A percentile compares a stretch with the other conserved stretches of the same genome.
Conservation (phyloP, 2,329 filamentous ascomycete genomes). For the Tolypocladium amazonense region DNA sequence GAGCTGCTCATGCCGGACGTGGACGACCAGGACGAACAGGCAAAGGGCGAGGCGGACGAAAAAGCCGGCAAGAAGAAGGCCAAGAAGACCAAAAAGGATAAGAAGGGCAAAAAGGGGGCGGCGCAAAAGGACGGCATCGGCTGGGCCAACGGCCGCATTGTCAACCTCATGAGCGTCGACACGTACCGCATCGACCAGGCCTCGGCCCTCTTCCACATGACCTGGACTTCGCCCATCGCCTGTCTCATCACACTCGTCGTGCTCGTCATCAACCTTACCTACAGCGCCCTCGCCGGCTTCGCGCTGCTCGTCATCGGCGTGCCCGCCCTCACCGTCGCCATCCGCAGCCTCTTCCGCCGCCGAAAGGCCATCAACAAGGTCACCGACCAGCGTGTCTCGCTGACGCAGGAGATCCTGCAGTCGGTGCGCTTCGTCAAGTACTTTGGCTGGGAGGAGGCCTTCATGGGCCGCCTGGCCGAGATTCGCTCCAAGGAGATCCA, state of each 20-base stretch:
- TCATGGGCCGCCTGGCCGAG: constrained; percentile 63
- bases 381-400: constrained; percentile 80
- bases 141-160: constrained; percentile 86
- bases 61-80: constrained; percentile 20
- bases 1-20: constrained; percentile 17
- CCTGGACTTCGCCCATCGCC: constrained; percentile 77
- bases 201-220: constrained; percentile 78
- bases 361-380: constrained; percentile 81
- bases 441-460: constrained; percentile 90
- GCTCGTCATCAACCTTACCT: constrained; percentile 76
- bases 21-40: constrained; percentile 33
- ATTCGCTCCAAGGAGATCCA: constrained; percentile 69
- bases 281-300: constrained; percentile 84
- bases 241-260: constrained; percentile 70
- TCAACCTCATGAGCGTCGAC: constrained; percentile 91
- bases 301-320: constrained; percentile 69
- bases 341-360: constrained; percentile 64
- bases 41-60: constrained; percentile 12
- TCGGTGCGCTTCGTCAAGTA: constrained; percentile 93
- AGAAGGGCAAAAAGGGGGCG: constrained; percentile 28
- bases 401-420: constrained; percentile 87
- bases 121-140: constrained; percentile 55
- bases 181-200: constrained; percentile 88
- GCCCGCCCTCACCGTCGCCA: constrained; percentile 66
- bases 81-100: constrained; percentile 23